Evolutionary conservation across 768 basidiomycete genomes (phyloP), one percentile per base, ranked within the genome.

Genomic region (Brasilioporus rufonigricans): DNA sequence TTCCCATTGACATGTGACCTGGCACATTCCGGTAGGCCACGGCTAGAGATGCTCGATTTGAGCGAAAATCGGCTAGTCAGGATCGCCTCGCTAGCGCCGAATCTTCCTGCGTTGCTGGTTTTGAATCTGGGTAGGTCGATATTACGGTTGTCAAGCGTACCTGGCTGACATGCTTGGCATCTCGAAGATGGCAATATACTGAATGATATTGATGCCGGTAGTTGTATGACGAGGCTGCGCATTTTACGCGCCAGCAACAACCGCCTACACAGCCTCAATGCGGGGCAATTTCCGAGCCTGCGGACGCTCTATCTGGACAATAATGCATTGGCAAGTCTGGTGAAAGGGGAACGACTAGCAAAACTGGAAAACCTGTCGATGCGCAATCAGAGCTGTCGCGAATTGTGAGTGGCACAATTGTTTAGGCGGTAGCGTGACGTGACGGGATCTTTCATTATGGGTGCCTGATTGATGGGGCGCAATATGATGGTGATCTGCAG

Each of bases 251-350:
- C 88, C 48, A 93, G 89, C 76, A 82, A 84, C 66, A 99, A 99
- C 73, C 79, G 83, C 36, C 71, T 99, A 60, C 72, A 78, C 48
- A 68, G 74, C 54, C 77, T 99, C 52, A 79, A 92, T 64, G 79
- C 80, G 60, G 78, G 77, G 32, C 71, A 76, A 33, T 82, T 90
- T 67, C 75, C 82, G 3, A 86, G 84, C 69, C 73, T 98, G 64
- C 84, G 93, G 60, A 96, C 91, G 67, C 81, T 99, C 14, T 98
- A 97, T 70, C 84, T 90, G 71, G 97, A 99, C 77, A 86, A 87
- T 70, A 96, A 97, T 67, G 70, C 71, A 38, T 76, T 91, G 31
- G 73, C 68, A 31, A 65, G 74, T 44, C 68, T 89, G 47, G 70
- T 64, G 44, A 82, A 81, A 69, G 73, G 82, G 64, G 78, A 81